A percentile compares a stretch with the other conserved stretches of the same genome.
phyloP scores from a whole-genome alignment of 2,329 filamentous ascomycete species.

The Pyrenochaeta sp. region DNA sequence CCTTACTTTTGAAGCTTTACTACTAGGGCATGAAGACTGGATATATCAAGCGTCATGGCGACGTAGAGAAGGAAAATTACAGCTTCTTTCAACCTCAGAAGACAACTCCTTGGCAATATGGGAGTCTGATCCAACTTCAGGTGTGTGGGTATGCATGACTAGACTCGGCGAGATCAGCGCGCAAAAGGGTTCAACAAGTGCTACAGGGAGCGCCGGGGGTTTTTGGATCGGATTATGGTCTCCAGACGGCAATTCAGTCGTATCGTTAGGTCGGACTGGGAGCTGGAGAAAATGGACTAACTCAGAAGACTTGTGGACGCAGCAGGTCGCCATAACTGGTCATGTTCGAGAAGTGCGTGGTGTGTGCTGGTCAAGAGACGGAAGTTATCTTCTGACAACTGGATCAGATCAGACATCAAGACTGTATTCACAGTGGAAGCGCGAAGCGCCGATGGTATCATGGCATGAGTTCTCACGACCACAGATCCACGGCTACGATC shows the following conservation, averaged over 20 bases:
- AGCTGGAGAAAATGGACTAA: slow-evolving; percentile 90
- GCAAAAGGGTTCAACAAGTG: slow-evolving; percentile 94
- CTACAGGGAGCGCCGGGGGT: slow-evolving; percentile 92
- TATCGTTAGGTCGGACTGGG: slow-evolving; percentile 87
- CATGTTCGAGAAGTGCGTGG: slow-evolving; percentile 85
- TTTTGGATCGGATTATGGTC: slow-evolving; percentile 98
- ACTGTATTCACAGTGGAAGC: slow-evolving; percentile 81
- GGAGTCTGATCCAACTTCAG: slow-evolving; percentile 83
- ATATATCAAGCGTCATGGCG: slow-evolving; percentile 89
- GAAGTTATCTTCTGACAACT: slow-evolving; percentile 87
- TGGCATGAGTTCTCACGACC: slow-evolving; percentile 98
- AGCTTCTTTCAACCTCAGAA: slow-evolving; percentile 87
- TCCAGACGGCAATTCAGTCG: slow-evolving; percentile 75
- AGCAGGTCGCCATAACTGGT: slow-evolving; percentile 79
- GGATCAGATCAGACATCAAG: slow-evolving; percentile 92
- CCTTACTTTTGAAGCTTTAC: slow-evolving; percentile 89
- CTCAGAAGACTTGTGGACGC: slow-evolving; percentile 76
- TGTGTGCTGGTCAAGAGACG: slow-evolving; percentile 82
- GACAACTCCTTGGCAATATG: slow-evolving; percentile 95
- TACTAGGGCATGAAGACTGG: slow-evolving; percentile 98
- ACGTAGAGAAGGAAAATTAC: slow-evolving; percentile 63
- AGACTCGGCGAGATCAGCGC: slow-evolving; percentile 92
- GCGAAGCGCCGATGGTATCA: slow-evolving; percentile 55
- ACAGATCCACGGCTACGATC: slow-evolving; percentile 97
- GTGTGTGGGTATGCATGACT: slow-evolving; percentile 88